Evolutionary conservation across 2,329 filamentous ascomycete species (phyloP), one percentile per base, ranked within the genome.

Genomic region (Claviceps quebecensis): DNA sequence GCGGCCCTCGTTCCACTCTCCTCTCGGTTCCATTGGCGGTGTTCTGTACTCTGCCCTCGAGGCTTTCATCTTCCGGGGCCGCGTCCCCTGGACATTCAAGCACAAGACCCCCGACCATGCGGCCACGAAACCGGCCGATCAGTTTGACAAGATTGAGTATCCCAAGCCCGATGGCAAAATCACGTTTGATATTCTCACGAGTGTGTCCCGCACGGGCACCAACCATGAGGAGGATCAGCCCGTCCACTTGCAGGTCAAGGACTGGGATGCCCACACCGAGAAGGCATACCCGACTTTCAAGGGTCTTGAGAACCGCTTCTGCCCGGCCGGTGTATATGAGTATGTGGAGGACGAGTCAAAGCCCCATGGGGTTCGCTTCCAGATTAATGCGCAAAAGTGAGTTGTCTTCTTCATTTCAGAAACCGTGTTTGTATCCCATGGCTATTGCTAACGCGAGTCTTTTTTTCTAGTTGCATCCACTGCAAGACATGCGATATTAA

Each of bases 401-500:
- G 87, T 81, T 34, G 7, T 16, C 29, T 26, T 22, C n/a, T 36
- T 36, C 6, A 8, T 40, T 39, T 17, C 36, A 34, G 29, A 34
- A 11, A 34, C 9, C 9, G 29, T 11, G 29, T 34, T 34, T 11
- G 9, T 11, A 34, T 11, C 9, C 29, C 29, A 34, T 34, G 9
- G 29, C 29, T 11, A 34, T 34, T 34, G 29, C 29, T 34, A 34
- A 34, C 29, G 29, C 29, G 29, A 34, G 3, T 22, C 4, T 19
- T 44, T 14, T 19, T 19, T 19, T 36, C 29, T 59, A 95, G 90
- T 71, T 98, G 93, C 67, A 95, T 98, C 57, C 93, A 98, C 71
- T 98, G 93, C 77, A 98, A 98, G 78, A 98, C 93, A 14, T 98
- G 93, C 67, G 93, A 98, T 68, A 98, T 98, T 72, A 98, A 98